Percentiles rank a stretch among this genome's conserved stretches.
phyloP scores from a whole-genome alignment of 139 green algal genomes.

The Dunaliella sp. region DNA sequence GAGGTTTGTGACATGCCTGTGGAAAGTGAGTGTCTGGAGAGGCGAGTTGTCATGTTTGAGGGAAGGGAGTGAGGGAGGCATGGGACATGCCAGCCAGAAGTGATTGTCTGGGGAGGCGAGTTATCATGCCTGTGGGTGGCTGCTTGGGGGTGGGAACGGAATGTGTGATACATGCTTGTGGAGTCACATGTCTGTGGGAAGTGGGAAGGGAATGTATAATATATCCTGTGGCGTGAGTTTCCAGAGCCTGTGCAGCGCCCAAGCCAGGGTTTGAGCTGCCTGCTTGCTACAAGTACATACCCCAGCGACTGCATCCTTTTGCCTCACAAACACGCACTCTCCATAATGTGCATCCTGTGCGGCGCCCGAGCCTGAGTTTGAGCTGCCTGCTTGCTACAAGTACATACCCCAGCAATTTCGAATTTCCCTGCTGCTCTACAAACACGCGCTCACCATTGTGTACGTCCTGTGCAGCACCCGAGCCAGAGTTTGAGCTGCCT shows the following conservation, averaged over 20 bases:
- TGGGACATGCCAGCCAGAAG: neutral
- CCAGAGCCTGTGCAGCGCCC: neutral
- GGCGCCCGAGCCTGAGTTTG: slow-evolving; percentile 80
- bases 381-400: slow-evolving; percentile 54
- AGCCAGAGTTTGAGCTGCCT: slow-evolving; percentile 88
- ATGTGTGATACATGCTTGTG: too few relatives aligned
- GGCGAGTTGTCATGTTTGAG: neutral
- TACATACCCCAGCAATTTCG: neutral
- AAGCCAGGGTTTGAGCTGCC: slow-evolving; percentile 90
- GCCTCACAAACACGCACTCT: neutral
- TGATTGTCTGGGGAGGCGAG: neutral
- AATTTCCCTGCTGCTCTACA: neutral
- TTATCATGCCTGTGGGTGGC: too few relatives aligned
- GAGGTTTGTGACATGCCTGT: neutral
- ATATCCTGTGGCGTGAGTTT: too few relatives aligned
- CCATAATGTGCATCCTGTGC: neutral
- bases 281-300: neutral
- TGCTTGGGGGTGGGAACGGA: too few relatives aligned
- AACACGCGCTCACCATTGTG: neutral
- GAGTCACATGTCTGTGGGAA: too few relatives aligned
- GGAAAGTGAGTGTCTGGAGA: neutral
- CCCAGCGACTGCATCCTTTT: neutral
- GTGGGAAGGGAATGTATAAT: too few relatives aligned
- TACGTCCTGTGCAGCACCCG: slow-evolving; percentile 28
- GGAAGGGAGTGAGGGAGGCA: neutral